Percentiles rank a stretch among this genome's conserved stretches.
Conservation (phyloP, 2,329 filamentous ascomycete genomes). For the Annulohypoxylon truncatum region DNA sequence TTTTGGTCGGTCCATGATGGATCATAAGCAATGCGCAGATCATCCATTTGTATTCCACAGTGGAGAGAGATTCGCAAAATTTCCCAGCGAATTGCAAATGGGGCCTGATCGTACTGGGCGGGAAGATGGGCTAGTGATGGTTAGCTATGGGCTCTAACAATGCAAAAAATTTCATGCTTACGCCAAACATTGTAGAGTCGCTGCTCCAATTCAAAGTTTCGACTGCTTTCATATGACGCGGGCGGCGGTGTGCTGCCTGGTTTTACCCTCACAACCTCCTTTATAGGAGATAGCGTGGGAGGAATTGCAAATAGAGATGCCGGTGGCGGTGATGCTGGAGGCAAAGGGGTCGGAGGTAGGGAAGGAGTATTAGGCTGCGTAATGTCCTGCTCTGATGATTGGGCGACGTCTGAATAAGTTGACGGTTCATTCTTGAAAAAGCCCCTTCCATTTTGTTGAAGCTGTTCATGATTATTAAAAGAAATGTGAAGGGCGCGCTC, state of each 20-base stretch:
- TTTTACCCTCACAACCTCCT: conserved; percentile 1
- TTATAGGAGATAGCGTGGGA: conserved; percentile 4
- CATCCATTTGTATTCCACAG: conserved; percentile 56
- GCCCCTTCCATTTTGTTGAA: conserved; percentile 23
- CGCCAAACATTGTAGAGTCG: conserved; percentile 48
- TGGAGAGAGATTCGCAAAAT: conserved; percentile 60
- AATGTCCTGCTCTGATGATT: conserved; percentile 10
- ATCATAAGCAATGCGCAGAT: conserved; percentile 53
- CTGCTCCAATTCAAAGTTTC: conserved; percentile 37
- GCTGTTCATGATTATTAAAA: conserved; percentile 22
- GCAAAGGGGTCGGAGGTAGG: neutral
- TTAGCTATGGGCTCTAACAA: conserved; percentile 2
- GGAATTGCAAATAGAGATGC: conserved; percentile 1
- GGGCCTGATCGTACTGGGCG: conserved; percentile 55
- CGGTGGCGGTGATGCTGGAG: neutral
- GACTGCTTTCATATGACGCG: neutral
- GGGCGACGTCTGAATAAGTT: conserved; percentile 28
- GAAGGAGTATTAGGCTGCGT: neutral
- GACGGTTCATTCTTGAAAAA: conserved; percentile 13
- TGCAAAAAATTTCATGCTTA: conserved; percentile 33
- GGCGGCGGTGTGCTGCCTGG: neutral
- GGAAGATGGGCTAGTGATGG: conserved; percentile 51
- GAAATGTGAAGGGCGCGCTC: conserved; percentile 42
- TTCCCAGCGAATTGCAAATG: conserved; percentile 65
- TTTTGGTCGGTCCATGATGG: conserved; percentile 58